Evolutionary conservation across 345 rosid species (phyloP).

Genomic region (Zanthoxylum bungeanum): DNA sequence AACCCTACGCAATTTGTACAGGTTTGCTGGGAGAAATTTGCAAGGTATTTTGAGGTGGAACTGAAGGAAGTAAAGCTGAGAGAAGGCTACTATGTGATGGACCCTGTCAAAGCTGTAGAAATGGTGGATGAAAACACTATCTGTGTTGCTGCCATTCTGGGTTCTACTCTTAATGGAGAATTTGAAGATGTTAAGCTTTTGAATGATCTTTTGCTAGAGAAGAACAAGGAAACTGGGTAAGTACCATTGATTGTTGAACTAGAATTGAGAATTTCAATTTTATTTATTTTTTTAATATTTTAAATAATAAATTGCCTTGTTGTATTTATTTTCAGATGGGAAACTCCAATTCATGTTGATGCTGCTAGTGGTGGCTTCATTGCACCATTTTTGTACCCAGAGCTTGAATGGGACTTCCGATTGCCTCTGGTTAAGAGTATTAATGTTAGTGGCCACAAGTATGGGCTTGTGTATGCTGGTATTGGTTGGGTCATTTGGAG

Average conservation of each 20-base stretch:
- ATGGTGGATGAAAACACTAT: slow-evolving; percentile 98
- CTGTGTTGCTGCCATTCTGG: slow-evolving; percentile 90
- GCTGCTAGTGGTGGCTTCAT: slow-evolving; percentile 97
- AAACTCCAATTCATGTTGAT: slow-evolving; percentile 91
- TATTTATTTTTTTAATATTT: no score
- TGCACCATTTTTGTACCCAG: slow-evolving; percentile 92
- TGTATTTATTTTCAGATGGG: slow-evolving; percentile 65
- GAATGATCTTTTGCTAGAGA: slow-evolving; percentile 62
- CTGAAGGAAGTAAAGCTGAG: slow-evolving; percentile 81
- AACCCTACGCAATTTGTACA: not conserved
- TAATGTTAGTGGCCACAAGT: slow-evolving; percentile 89
- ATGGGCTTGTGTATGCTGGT: slow-evolving; percentile 91
- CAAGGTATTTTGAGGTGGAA: slow-evolving; percentile 92
- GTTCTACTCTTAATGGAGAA: slow-evolving; percentile 92
- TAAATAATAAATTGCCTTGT: no score
- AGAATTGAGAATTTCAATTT: not conserved
- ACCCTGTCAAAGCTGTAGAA: slow-evolving; percentile 84
- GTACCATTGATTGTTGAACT: not conserved
- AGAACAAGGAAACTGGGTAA: slow-evolving; percentile 78
- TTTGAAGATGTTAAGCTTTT: slow-evolving; percentile 91
- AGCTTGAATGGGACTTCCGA: slow-evolving; percentile 92
- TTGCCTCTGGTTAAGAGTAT: slow-evolving; percentile 88
- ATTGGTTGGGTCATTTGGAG: slow-evolving; percentile 97
- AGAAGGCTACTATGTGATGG: slow-evolving; percentile 95
- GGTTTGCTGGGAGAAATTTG: slow-evolving; percentile 96